These are phyloP conservation scores for Paraphoma sp. DNA, from an alignment of 2,329 filamentous ascomycete species.

Conservation along the genomic window DNA sequence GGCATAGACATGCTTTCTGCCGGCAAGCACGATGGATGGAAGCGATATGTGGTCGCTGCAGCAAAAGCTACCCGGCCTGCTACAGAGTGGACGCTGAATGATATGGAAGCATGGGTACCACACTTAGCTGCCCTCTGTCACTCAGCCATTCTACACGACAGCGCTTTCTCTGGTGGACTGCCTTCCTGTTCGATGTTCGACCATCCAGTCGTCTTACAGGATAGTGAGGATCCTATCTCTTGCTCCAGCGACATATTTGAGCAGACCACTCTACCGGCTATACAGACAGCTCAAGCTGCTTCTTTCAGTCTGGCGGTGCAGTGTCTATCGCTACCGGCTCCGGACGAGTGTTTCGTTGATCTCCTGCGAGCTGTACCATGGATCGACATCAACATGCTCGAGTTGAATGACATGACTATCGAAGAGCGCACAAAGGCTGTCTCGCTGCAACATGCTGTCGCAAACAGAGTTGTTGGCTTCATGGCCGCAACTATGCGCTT, in stretches of 20 bases:
- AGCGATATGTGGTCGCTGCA: not conserved
- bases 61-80: not conserved
- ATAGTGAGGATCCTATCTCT: not conserved
- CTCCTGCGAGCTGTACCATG: not conserved
- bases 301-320: not conserved
- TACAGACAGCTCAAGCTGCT: not conserved
- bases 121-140: not conserved
- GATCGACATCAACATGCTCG: not conserved
- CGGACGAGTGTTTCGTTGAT: not conserved
- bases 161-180: not conserved
- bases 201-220: not conserved
- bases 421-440: not conserved
- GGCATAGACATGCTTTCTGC: too few relatives aligned
- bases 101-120: not conserved
- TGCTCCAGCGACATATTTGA: not conserved
- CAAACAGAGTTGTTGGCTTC: not conserved
- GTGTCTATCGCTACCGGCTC: not conserved
- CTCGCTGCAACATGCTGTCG: not conserved
- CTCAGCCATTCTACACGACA: not conserved
- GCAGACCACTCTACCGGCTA: not conserved
- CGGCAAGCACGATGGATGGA: too few relatives aligned
- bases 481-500: not conserved
- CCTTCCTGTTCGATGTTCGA: not conserved
- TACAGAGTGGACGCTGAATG: not conserved
- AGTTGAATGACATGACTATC: not conserved